phyloP scores from a whole-genome alignment of 2,329 filamentous ascomycete species.

The Periconia sp. region DNA sequence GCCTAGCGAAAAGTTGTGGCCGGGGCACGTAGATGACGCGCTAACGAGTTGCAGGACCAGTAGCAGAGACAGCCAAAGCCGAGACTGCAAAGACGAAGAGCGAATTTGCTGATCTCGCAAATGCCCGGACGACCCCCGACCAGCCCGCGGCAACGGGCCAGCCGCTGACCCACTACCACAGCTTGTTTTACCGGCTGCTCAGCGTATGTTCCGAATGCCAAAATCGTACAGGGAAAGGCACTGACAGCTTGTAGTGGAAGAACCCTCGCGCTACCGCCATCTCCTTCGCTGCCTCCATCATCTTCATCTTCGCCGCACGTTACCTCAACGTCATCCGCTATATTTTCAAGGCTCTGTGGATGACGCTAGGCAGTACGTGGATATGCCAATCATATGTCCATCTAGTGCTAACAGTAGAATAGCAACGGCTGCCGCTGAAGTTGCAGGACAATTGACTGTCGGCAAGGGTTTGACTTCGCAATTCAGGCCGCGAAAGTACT shows the following conservation, averaged over 20 bases:
- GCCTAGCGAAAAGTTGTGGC: not conserved
- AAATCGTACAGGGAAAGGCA: too few relatives aligned
- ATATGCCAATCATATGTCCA: not conserved
- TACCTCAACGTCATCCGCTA: constrained; percentile 69
- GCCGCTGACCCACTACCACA: constrained; percentile 70
- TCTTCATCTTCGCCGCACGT: constrained; percentile 67
- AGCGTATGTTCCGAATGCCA: constrained; percentile 54
- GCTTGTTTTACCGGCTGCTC: constrained; percentile 69
- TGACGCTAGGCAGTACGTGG: constrained; percentile 64
- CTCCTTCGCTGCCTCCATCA: constrained; percentile 61
- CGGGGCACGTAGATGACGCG: constrained; percentile 9
- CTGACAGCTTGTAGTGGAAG: constrained; percentile 60
- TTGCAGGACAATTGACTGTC: constrained; percentile 61
- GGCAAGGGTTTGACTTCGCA: constrained; percentile 66
- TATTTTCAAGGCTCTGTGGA: constrained; percentile 65
- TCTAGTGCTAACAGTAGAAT: constrained; percentile 21
- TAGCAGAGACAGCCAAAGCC: constrained; percentile 63
- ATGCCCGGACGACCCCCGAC: constrained; percentile 59
- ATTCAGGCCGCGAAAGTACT: constrained; percentile 69
- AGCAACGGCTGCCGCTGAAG: constrained; percentile 64
- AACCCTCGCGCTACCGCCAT: constrained; percentile 69
- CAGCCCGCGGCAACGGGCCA: constrained; percentile 65
- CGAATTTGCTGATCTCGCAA: constrained; percentile 65
- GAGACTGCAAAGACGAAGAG: constrained; percentile 62
- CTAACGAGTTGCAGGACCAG: constrained; percentile 53